These are phyloP conservation scores for Pseudogymnoascus sp. DNA, from an alignment of 2,329 filamentous ascomycete genomes.

Conservation along the genomic window DNA sequence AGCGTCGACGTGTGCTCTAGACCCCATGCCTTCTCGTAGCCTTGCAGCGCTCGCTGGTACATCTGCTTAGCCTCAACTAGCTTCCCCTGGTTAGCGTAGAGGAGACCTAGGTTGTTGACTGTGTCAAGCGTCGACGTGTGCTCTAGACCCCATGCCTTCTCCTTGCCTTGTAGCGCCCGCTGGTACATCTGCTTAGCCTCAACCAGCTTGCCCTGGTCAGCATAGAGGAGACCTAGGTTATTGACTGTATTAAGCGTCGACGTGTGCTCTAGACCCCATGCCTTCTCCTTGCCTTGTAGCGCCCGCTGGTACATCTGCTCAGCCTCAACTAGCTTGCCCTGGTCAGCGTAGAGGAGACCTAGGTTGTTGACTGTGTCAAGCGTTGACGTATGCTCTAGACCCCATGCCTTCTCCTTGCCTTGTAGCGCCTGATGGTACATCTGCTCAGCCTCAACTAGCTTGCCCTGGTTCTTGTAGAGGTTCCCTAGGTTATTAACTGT, in stretches of 20 bases:
- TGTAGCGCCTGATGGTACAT: conserved; percentile 9
- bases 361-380: too few species aligned
- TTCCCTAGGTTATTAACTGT: too few species aligned
- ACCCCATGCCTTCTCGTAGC: conserved; percentile 11
- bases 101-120: conserved; percentile 15
- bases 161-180: conserved; percentile 17
- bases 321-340: neutral
- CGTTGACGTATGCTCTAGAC: too few species aligned
- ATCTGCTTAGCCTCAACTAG: conserved; percentile 18
- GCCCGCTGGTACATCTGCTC: conserved; percentile 28
- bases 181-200: conserved; percentile 24
- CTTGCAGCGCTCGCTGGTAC: conserved; percentile 14
- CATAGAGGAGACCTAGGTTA: too few species aligned
- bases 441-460: too few species aligned
- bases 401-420: too few species aligned
- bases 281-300: conserved; percentile 24
- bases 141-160: conserved; percentile 12
- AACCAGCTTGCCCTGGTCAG: too few species aligned
- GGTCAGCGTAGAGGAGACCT: too few species aligned
- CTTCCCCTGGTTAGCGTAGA: conserved; percentile 17
- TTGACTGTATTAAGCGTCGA: too few species aligned
- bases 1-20: conserved; percentile 16
- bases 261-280: neutral
- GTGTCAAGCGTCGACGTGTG: conserved; percentile 12
- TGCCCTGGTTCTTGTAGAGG: too few species aligned